Percentiles rank a stretch among this genome's conserved stretches.
These are phyloP conservation scores for Basidiobolus meristosporus DNA, from an alignment of 371 early-diverging fungal species.

Conservation along the genomic window DNA sequence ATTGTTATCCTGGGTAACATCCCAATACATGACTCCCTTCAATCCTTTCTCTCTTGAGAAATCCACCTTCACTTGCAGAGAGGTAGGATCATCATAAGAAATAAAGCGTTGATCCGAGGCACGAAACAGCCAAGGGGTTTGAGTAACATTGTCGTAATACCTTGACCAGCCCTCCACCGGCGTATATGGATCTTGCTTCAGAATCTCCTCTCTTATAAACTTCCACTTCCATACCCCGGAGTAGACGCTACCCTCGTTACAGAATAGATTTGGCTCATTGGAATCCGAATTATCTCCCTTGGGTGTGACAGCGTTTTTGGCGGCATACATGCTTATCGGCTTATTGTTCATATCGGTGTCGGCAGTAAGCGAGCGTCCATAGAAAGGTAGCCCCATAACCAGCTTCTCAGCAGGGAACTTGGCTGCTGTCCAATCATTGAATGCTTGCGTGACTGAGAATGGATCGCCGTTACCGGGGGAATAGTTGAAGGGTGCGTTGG, in stretches of 20 bases:
- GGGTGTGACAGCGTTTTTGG: slow-evolving; percentile 6
- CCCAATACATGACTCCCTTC: slow-evolving; percentile 46
- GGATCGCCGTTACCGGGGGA: slow-evolving; percentile 2
- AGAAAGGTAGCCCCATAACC: slow-evolving; percentile 34
- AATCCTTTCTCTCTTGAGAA: slow-evolving; percentile 22
- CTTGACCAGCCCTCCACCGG: slow-evolving; percentile 20
- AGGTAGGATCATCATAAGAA: slow-evolving; percentile 41
- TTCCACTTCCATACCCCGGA: slow-evolving; percentile 50
- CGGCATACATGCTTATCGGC: slow-evolving; percentile 6
- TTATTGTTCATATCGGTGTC: slow-evolving; percentile 7
- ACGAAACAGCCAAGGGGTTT: slow-evolving; percentile 54
- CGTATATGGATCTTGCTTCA: slow-evolving; percentile 22
- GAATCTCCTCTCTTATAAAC: slow-evolving; percentile 37
- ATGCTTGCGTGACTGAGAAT: slow-evolving; percentile 10
- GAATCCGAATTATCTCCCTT: slow-evolving; percentile 19
- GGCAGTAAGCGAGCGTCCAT: slow-evolving; percentile 28
- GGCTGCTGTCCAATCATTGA: slow-evolving; percentile 26
- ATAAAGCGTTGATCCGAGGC: slow-evolving; percentile 22
- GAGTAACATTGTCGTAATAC: slow-evolving; percentile 32
- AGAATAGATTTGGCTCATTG: slow-evolving; percentile 25
- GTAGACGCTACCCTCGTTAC: slow-evolving; percentile 10
- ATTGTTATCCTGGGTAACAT: slow-evolving; percentile 18
- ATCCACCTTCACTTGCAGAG: slow-evolving; percentile 27
- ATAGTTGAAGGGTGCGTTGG: slow-evolving; percentile 51
- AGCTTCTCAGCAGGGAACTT: slow-evolving; percentile 35